Percentiles rank a stretch among this genome's conserved stretches.
Conservation (phyloP, 306 rosid genomes). For the Rosa lucieae region DNA sequence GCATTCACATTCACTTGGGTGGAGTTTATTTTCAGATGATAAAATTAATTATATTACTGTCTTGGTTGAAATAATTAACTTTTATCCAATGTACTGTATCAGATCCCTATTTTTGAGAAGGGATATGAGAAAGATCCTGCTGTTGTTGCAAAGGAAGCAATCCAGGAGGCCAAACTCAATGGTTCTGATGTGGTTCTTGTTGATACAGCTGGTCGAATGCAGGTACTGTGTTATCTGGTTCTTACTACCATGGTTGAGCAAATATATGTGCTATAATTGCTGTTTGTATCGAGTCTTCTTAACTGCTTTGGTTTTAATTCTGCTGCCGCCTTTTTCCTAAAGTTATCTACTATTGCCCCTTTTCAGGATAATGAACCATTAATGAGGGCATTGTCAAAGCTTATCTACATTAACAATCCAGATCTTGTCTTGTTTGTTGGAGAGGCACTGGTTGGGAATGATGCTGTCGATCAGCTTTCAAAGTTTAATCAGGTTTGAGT, state of each 20-base stretch:
- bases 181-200: conserved; percentile 98
- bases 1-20: background rate
- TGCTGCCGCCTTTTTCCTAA: background rate
- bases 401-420: conserved; percentile 81
- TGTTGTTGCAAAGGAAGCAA: conserved; percentile 95
- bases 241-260: background rate
- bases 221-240: conserved; percentile 45
- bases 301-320: background rate
- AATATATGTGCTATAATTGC: background rate
- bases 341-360: background rate
- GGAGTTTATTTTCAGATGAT: background rate
- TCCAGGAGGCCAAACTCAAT: conserved; percentile 84
- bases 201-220: conserved; percentile 99
- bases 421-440: conserved; percentile 97
- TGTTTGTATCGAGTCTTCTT: background rate
- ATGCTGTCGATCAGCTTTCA: conserved; percentile 98
- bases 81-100: conserved; percentile 22
- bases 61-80: background rate
- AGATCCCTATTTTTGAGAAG: conserved; percentile 97
- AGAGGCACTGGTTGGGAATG: conserved; percentile 97
- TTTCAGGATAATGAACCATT: conserved; percentile 93
- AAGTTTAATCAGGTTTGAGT: conserved; percentile 85
- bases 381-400: conserved; percentile 98
- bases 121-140: conserved; percentile 99
- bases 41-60: background rate